phyloP scores from a whole-genome alignment of 1,139 yeast genomes.

The Yamadazyma dendronema region DNA sequence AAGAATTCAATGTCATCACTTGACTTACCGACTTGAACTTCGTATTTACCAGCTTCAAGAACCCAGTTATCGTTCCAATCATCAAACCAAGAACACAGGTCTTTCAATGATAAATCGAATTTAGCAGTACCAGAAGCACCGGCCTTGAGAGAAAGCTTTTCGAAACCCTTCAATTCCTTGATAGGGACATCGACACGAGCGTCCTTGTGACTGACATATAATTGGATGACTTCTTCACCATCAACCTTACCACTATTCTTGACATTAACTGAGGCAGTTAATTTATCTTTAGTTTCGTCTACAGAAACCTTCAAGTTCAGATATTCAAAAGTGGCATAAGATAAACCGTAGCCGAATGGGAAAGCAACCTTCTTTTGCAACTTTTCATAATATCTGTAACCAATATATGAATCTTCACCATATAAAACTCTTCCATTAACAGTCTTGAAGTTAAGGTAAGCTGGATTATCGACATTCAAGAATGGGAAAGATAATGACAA shows the following conservation, averaged over 20 bases:
- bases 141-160: slow-evolving; percentile 42
- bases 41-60: slow-evolving; percentile 12
- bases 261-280: slow-evolving; percentile 29
- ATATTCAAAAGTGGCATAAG: slow-evolving; percentile 48
- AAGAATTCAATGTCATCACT: slow-evolving; percentile 26
- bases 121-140: slow-evolving; percentile 36
- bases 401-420: slow-evolving; percentile 57
- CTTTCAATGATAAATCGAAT: slow-evolving; percentile 36
- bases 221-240: slow-evolving; percentile 48
- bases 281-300: slow-evolving; percentile 12
- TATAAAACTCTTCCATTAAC: slow-evolving; percentile 52
- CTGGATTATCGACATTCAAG: slow-evolving; percentile 40
- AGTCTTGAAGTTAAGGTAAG: slow-evolving; percentile 36
- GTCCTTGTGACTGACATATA: slow-evolving; percentile 37
- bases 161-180: slow-evolving; percentile 57
- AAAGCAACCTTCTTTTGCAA: slow-evolving; percentile 43
- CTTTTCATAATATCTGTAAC: slow-evolving; percentile 59
- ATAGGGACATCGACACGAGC: slow-evolving; percentile 46
- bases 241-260: slow-evolving; percentile 36
- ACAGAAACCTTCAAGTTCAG: slow-evolving; percentile 14
- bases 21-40: slow-evolving; percentile 41
- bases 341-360: slow-evolving; percentile 62
- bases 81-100: slow-evolving; percentile 56
- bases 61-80: slow-evolving; percentile 40
- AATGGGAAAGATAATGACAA: slow-evolving; percentile 44